Percentiles rank a stretch among this genome's conserved stretches.
Evolutionary conservation across 2,329 filamentous ascomycete species (phyloP).

Genomic region (Fusarium sp.): DNA sequence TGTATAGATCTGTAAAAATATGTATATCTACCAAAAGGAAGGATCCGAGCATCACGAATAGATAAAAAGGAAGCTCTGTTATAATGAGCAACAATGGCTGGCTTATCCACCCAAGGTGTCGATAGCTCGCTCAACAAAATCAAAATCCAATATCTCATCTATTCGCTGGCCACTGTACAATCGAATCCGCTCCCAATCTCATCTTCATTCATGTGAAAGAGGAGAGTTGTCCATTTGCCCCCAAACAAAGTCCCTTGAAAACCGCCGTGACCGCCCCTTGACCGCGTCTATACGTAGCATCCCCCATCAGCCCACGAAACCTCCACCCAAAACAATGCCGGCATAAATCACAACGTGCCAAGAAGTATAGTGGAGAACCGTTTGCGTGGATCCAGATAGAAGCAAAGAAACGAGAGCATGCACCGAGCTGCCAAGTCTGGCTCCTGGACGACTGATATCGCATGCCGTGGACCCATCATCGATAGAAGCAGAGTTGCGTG

Average conservation of each 20-base stretch:
- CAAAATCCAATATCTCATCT: slow-evolving; percentile 25
- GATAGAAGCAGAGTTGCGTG: slow-evolving; percentile 1
- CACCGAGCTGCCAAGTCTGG: not conserved
- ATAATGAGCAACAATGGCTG: not conserved
- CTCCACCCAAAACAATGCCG: slow-evolving; percentile 1
- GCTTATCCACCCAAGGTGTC: not conserved
- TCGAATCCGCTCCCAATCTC: not conserved
- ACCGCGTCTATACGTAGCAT: slow-evolving; percentile 21
- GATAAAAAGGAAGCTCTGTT: not conserved
- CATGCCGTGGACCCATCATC: not conserved
- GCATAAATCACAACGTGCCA: slow-evolving; percentile 3
- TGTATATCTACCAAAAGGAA: slow-evolving; percentile 21
- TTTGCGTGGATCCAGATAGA: not conserved
- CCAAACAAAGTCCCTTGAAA: not conserved
- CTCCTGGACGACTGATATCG: not conserved
- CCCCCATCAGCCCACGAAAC: not conserved
- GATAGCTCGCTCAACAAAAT: not conserved
- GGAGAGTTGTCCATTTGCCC: slow-evolving; percentile 16
- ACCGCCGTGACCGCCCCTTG: not conserved
- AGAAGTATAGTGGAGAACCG: not conserved
- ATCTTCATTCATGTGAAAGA: slow-evolving; percentile 15
- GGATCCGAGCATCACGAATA: slow-evolving; percentile 3
- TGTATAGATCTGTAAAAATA: slow-evolving; percentile 26
- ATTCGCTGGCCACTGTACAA: slow-evolving; percentile 23
- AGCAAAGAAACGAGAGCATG: not conserved